phyloP scores from a whole-genome alignment of 2,329 filamentous ascomycete species.

The Curvularia spicifera region DNA sequence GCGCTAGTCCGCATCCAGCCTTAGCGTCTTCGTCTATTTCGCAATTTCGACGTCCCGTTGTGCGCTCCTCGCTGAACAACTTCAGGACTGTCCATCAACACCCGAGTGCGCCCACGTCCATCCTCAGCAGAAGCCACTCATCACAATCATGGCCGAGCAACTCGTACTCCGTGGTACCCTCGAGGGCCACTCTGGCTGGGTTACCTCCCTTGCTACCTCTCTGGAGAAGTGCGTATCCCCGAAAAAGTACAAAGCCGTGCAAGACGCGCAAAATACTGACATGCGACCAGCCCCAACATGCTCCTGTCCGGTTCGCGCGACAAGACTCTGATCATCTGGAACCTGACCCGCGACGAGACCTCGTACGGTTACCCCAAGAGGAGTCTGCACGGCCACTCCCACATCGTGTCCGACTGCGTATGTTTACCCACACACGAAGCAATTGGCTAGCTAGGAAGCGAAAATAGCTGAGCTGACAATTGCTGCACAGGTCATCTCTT shows the following conservation, averaged over 20 bases:
- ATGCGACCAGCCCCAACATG: constrained; percentile 85
- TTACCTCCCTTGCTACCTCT: constrained; percentile 97
- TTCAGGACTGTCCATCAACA: constrained; percentile 35
- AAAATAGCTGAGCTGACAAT: constrained; percentile 40
- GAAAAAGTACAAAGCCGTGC: constrained; percentile 2
- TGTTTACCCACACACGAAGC: constrained; percentile 53
- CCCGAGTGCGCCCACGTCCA: constrained; percentile 42
- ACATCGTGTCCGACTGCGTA: constrained; percentile 99
- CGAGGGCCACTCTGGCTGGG: constrained; percentile 99
- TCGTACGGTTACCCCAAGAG: constrained; percentile 99
- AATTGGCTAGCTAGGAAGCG: constrained; percentile 38
- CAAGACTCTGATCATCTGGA: constrained; percentile 99
- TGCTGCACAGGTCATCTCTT: constrained; percentile 86
- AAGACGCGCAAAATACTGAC: constrained; percentile 44
- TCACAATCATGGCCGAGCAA: constrained; percentile 80
- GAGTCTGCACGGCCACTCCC: constrained; percentile 97
- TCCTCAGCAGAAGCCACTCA: constrained; percentile 46
- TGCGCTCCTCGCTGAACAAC: constrained; percentile 24
- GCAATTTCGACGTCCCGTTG: constrained; percentile 19
- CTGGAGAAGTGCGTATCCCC: constrained; percentile 80
- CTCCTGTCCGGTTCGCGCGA: constrained; percentile 96
- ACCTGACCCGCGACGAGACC: constrained; percentile 97
- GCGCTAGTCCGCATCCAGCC: constrained; percentile 5
- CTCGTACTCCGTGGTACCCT: constrained; percentile 95
- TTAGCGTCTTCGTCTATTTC: constrained; percentile 15